Base-by-base conservation (phyloP, 2,329 filamentous ascomycete genomes). In the Fusarium sp. region DNA sequence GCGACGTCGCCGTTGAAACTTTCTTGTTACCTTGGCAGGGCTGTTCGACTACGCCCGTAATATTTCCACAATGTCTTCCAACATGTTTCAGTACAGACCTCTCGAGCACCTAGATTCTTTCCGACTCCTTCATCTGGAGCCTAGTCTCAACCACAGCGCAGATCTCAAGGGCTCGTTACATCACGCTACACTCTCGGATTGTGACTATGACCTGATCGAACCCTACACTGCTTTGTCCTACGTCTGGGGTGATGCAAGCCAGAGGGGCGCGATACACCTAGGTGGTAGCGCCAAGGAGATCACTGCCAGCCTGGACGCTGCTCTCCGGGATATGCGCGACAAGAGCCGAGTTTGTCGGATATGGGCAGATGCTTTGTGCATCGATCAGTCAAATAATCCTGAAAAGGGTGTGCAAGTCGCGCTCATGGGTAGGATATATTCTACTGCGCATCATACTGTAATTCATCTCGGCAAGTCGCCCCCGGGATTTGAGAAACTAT, bases 401-500 rank as follows among this genome's bases (percentile, higher is more conserved):
- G 28, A n/a, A n/a, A n/a, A 30, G 0, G 13, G 28, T 6, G 6
- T 18, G 6, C 19, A 49, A 3, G 46, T 49, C 9, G 28, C 28
- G 0, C 9, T 30, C 0, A 49, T 49, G 46, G 28, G 13, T 2
- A 49, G 19, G 6, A 49, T 49, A 2, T 49, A 30, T 9, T 30
- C 46, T 16, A 49, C 46, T 16, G 46, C 46, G 13, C 28, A 30
- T 30, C 25, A 30, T 11, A 30, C 46, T 16, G 13, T n/a, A 5
- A 49, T 47, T 11, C 44, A 30, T 30, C 19, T 30, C 2, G 19
- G 44, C 2, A 30, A 30, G 2, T 47, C 13, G 9, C 44, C 44
- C 0, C 0, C 13, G 2, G 13, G 19, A 6, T 49, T n/a, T 6
- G 3, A n/a, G 6, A 30, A 30, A 4, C 3, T n/a, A 6, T n/a